Base-by-base conservation (phyloP, 805 yeast genomes). In the Lipomyces oligophaga region DNA sequence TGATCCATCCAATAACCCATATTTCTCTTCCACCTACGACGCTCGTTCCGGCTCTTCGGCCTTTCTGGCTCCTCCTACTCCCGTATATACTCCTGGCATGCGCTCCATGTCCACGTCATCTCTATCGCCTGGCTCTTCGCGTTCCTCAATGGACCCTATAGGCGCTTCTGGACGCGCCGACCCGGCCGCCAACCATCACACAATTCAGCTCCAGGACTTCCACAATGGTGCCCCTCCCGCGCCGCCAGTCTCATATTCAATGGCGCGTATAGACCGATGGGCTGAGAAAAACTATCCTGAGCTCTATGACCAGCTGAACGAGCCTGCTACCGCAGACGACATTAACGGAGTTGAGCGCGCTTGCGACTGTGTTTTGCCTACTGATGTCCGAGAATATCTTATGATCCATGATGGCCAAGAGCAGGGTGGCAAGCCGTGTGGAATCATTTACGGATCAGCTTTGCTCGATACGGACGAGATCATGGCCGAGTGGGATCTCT, bases 361-460 rank as follows among this genome's bases (percentile, higher is more conserved):
- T 64, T 70, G 88, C 60, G 80, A 77, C 36, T 70, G 86, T 41
- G 70, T 73, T 38, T 73, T 93, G 36, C 98, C 98, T 1, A 70
- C 79, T 2, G 85, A 90, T 45, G 86, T 93, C 5, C 73, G 84
- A 43, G 95, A 88, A 34, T 84, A 90, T 36, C 77, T 77, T 61
- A 76, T 80, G 59, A 67, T 83, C 33, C 96, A 93, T 57, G 97
- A 93, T 61, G 98, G 98, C 42, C 98, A 93, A 68, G 84, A 82
- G 48, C 75, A 75, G 32, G 73, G 83, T 50, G 94, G 88, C 34
- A 77, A 80, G 46, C 80, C 85, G 50, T 75, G 80, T 3, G 87
- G 98, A 7, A 67, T 93, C 45, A 63, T 93, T 31, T 90, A 80
- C 63, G 95, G 96, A 2, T 70, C 85, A 56, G 79, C 83, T 43